These are phyloP conservation scores for Tylopilus sp. DNA, from an alignment of 768 basidiomycete genomes.

Conservation along the genomic window DNA sequence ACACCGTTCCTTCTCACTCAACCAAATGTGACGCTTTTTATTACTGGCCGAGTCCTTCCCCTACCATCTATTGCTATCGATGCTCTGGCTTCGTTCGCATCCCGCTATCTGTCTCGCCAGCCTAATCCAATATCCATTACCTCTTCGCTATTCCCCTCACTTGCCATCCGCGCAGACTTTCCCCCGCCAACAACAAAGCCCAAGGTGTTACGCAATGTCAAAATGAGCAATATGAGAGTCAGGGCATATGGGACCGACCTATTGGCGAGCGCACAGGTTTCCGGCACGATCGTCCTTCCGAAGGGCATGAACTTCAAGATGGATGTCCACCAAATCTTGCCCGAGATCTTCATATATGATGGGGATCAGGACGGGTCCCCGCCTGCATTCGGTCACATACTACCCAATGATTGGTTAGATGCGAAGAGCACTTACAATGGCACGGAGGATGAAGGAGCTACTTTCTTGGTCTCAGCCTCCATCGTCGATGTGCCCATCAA, in stretches of 20 bases:
- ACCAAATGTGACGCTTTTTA: slow-evolving; percentile 60
- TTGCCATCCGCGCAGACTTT: slow-evolving; percentile 50
- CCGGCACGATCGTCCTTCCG: slow-evolving; percentile 64
- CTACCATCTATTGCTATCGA: slow-evolving; percentile 38
- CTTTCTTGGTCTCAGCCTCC: slow-evolving; percentile 58
- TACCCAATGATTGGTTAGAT: slow-evolving; percentile 65
- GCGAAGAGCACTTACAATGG: slow-evolving; percentile 41
- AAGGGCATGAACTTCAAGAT: slow-evolving; percentile 64
- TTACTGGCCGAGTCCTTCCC: slow-evolving; percentile 58
- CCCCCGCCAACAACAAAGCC: slow-evolving; percentile 66
- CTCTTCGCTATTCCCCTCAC: slow-evolving; percentile 48
- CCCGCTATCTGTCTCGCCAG: slow-evolving; percentile 57
- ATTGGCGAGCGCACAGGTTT: slow-evolving; percentile 68
- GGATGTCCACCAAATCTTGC: slow-evolving; percentile 60
- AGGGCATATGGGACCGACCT: slow-evolving; percentile 45
- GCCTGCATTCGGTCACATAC: slow-evolving; percentile 72
- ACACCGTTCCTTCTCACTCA: slow-evolving; percentile 58
- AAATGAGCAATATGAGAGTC: slow-evolving; percentile 73
- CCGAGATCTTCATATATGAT: slow-evolving; percentile 77
- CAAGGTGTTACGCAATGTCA: slow-evolving; percentile 64
- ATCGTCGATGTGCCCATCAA: slow-evolving; percentile 73
- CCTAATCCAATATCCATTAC: slow-evolving; percentile 57
- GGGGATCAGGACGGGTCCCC: slow-evolving; percentile 58
- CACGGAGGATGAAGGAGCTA: slow-evolving; percentile 48
- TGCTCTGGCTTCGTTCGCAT: slow-evolving; percentile 58